Conservation (phyloP, 1,284 basidiomycete genomes). For the Sporisorium exsertum region DNA sequence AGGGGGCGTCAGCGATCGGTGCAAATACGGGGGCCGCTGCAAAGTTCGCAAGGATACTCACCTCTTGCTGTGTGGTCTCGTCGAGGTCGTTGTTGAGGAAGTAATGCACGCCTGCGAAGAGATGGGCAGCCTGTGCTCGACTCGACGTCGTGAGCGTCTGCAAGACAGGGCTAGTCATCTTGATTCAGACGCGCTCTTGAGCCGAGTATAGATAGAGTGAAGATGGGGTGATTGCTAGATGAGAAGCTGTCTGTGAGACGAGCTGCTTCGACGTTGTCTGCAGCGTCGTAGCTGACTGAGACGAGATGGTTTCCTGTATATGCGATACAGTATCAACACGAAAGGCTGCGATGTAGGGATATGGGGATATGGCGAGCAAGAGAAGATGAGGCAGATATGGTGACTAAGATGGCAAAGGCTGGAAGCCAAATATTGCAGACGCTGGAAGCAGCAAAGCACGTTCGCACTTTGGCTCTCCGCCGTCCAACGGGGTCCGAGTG, state of each 20-base stretch:
- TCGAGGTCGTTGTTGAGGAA: constrained; percentile 52
- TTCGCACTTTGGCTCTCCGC: background rate
- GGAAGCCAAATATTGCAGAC: background rate
- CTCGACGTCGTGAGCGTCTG: background rate
- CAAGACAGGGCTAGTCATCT: constrained; percentile 14
- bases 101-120: constrained; percentile 37
- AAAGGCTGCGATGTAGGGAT: background rate
- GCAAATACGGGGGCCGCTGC: background rate
- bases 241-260: too few relatives aligned
- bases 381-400: background rate
- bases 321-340: too few relatives aligned
- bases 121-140: constrained; percentile 13
- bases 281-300: too few relatives aligned
- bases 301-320: too few relatives aligned
- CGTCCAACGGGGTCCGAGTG: background rate
- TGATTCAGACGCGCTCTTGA: too few relatives aligned
- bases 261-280: too few relatives aligned
- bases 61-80: constrained; percentile 19
- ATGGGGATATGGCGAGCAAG: background rate
- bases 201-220: too few relatives aligned
- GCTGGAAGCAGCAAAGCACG: background rate
- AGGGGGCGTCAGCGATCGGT: background rate
- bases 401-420: background rate
- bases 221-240: too few relatives aligned
- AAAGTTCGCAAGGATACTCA: background rate